Evolutionary conservation across 1,139 yeast species (phyloP), one percentile per base, ranked within the genome.

Genomic region (Pichia sp.): DNA sequence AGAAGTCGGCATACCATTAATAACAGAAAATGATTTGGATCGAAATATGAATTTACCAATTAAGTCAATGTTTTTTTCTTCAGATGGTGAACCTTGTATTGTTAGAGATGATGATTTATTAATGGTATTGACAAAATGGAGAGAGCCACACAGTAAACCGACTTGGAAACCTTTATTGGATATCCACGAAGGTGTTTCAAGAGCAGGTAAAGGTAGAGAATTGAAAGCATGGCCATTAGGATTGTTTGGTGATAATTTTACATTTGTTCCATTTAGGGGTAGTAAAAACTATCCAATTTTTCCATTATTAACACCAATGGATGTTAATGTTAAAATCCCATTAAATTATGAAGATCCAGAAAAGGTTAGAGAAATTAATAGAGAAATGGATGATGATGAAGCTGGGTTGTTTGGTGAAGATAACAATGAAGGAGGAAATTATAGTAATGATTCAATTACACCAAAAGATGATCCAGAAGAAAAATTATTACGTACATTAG

Each of bases 151-250:
- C 15, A 68, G 76, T 43, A 94, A 89, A 63, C 82, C 95, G 4
- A 74, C 80, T 56, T 92, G 97, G 97, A 72, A 87, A 12, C 97
- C 97, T 1, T 61, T 90, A n/a, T 69, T 90, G 50, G 86, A 87
- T 61, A 74, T 88, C 25, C 69, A 69, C 23, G 74, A 74, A 36
- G 80, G 79, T 3, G 76, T 83, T 27, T 74, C 78, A 11, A 77
- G 74, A 44, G 56, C 61, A 6, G 60, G 66, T 25, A 64, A 68
- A 49, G 81, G 83, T 46, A 65, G 70, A n/a, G 70, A 70, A 51
- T 67, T 68, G 16, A 68, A 69, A 43, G 83, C 86, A 56, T 89
- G 97, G 97, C 97, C 97, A 13, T 71, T 92, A 45, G 96, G 96
- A 2, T 70, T 89, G 41, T 73, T 76, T 52, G 77, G 74, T 46